Evolutionary conservation across 2,329 filamentous ascomycete species (phyloP), one percentile per base, ranked within the genome.

Genomic region (Neonectria magnoliae): DNA sequence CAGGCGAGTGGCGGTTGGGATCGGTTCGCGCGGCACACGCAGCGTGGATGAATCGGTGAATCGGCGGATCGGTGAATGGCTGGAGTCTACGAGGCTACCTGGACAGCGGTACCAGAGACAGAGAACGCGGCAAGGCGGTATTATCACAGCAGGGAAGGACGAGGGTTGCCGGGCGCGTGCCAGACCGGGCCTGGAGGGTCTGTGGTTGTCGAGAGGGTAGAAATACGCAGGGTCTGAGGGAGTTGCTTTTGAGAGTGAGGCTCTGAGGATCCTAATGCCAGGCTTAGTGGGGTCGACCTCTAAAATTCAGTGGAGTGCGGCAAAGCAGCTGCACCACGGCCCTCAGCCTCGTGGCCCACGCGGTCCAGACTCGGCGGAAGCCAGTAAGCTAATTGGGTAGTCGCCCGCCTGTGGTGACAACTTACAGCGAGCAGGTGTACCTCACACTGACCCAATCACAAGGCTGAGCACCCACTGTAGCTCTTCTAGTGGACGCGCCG

Each of bases 361-460:
- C 25, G 59, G 67, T 66, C 57, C 63, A 57, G 64, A 20, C n/a
- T 65, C 56, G 63, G 25, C 25, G 25, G 3, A 51, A 64, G 38
- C n/a, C 38, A 41, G 25, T 25, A 25, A 25, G 25, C 25, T 25
- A 25, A 16, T 36, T 36, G 10, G 10, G 8, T 31, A 36, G 33
- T 16, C 36, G 36, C 36, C 36, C 36, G 36, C 36, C 36, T 38
- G 14, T n/a, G 6, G 14, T n/a, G 36, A 16, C 38, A 42, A 20
- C 38, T 20, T 42, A 42, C 38, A 42, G 38, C 11, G 38, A 20
- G 54, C 27, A 33, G n/a, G 36, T 10, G 20, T 38, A 57, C 65
- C 67, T 67, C 63, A 63, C 65, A 64, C 9, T 57, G 57, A 62
- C 56, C 71, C 71, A 73, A 71, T 71, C 68, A 73, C 66, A 71